Conservation (phyloP, 2,329 filamentous ascomycete species). For the Aspergillus fumigatiaffinis region DNA sequence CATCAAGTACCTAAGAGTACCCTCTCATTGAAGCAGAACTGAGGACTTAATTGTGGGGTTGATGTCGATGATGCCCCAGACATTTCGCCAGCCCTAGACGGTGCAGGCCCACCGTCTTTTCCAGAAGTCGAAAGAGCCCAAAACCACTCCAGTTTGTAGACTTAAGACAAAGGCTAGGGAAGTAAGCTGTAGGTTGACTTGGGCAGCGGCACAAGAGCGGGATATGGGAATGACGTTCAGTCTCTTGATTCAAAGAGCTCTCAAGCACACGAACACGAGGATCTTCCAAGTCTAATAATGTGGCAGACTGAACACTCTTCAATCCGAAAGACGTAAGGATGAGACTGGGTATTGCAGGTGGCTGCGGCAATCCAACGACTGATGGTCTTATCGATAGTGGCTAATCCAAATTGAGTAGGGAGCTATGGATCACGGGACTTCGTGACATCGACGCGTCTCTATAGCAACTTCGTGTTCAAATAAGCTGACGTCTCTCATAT, state of each 20-base stretch:
- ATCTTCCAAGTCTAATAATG: not conserved
- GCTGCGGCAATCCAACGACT: not conserved
- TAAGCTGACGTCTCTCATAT: not conserved
- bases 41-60: conserved; percentile 59
- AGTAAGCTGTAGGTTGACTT: not conserved
- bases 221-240: not conserved
- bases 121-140: conserved; percentile 27
- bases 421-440: conserved; percentile 21
- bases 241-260: not conserved
- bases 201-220: not conserved
- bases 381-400: not conserved
- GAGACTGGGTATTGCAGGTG: not conserved
- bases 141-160: conserved; percentile 39
- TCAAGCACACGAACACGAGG: not conserved
- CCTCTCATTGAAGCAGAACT: conserved; percentile 72
- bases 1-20: conserved; percentile 59
- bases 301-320: not conserved
- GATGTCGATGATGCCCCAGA: conserved; percentile 35
- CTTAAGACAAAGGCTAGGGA: not conserved
- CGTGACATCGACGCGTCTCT: conserved; percentile 22
- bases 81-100: conserved; percentile 31
- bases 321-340: not conserved
- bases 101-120: conserved; percentile 19
- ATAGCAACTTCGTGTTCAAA: not conserved
- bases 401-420: not conserved